Conservation (phyloP, 305 asterid species). For the Fraxinus ornus region DNA sequence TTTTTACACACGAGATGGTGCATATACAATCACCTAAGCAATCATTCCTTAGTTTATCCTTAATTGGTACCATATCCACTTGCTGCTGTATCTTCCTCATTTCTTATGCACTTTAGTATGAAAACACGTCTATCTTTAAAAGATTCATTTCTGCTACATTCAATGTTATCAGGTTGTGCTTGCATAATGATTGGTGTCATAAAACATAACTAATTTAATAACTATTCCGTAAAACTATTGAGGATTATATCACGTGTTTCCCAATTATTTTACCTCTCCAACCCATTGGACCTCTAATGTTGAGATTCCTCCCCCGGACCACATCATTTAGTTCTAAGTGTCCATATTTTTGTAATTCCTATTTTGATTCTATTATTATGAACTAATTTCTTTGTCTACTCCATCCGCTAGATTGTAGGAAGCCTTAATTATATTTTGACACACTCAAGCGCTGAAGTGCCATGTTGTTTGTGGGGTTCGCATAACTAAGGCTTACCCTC, state of each 20-base stretch:
- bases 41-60: neutral
- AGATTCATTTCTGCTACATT: neutral
- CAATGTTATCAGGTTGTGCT: neutral
- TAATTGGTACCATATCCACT: neutral
- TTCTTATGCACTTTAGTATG: neutral
- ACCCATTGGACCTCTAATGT: neutral
- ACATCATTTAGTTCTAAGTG: neutral
- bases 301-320: neutral
- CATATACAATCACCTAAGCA: neutral
- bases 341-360: neutral
- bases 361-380: neutral
- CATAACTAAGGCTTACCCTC: neutral
- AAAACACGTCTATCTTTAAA: neutral
- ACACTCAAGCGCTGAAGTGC: neutral
- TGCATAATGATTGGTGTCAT: neutral
- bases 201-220: neutral
- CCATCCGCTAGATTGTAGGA: neutral
- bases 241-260: neutral
- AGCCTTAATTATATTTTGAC: neutral
- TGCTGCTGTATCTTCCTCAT: neutral
- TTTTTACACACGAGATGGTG: neutral
- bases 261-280: neutral
- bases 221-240: neutral
- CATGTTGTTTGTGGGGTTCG: neutral
- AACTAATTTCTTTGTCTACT: neutral